A percentile compares a stretch with the other conserved stretches of the same genome.
These are phyloP conservation scores for Candida boleticola DNA, from an alignment of 805 yeast genomes.

Conservation along the genomic window DNA sequence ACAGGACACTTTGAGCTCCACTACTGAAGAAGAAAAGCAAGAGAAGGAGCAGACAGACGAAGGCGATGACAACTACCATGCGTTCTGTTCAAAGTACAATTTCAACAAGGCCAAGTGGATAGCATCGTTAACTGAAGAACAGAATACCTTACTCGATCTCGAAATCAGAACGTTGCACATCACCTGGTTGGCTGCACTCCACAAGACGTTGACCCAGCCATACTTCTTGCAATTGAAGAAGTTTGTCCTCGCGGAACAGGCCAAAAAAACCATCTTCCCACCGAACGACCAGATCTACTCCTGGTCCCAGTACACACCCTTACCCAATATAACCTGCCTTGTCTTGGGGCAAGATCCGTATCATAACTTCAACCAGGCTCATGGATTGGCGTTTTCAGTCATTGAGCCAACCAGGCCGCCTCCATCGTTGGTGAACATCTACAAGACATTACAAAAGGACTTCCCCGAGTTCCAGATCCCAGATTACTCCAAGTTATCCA, in stretches of 20 bases:
- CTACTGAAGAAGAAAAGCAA: too few relatives aligned
- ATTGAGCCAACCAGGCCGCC: slow-evolving; percentile 74
- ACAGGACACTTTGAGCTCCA: too few relatives aligned
- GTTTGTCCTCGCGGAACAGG: slow-evolving; percentile 50
- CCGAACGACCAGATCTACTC: slow-evolving; percentile 76
- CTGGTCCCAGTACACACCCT: slow-evolving; percentile 86
- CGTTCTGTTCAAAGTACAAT: slow-evolving; percentile 14
- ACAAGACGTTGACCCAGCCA: slow-evolving; percentile 75
- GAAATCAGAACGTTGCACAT: slow-evolving; percentile 72
- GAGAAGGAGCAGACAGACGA: too few relatives aligned
- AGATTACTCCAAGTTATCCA: slow-evolving; percentile 23
- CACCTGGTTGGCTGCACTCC: slow-evolving; percentile 73
- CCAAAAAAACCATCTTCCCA: slow-evolving; percentile 65
- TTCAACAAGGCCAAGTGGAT: slow-evolving; percentile 58
- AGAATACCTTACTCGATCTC: slow-evolving; percentile 49
- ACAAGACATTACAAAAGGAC: slow-evolving; percentile 62
- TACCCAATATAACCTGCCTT: slow-evolving; percentile 69
- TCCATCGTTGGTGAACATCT: slow-evolving; percentile 86
- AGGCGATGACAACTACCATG: slow-evolving; percentile 7
- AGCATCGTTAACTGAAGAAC: slow-evolving; percentile 44
- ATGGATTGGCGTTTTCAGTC: slow-evolving; percentile 93
- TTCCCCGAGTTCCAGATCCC: slow-evolving; percentile 72
- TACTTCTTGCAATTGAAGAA: slow-evolving; percentile 73
- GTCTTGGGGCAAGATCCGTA: slow-evolving; percentile 96
- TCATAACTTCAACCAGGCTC: slow-evolving; percentile 91